Evolutionary conservation across 805 yeast species (phyloP), one percentile per base, ranked within the genome.

Genomic region (Lipomyces sp.): DNA sequence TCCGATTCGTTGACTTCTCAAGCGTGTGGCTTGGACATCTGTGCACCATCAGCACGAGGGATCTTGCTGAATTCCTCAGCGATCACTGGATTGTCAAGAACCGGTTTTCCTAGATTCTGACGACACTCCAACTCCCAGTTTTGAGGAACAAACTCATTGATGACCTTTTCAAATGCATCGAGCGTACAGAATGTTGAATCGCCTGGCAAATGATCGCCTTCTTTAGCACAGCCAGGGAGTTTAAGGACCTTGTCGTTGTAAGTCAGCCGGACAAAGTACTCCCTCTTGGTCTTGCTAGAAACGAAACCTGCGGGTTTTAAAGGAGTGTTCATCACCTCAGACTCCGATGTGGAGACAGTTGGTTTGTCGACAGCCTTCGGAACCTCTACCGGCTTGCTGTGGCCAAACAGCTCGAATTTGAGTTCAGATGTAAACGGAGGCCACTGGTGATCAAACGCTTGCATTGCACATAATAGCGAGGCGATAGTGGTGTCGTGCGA

Each of bases 381-480:
- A n/a, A 29, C 11, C 10, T n/a, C 32, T 30, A 37, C 57, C 57
- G 48, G n/a, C 24, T 53, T 30, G 29, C 48, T 34, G 50, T 55
- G 57, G 56, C 64, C 64, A 55, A 70, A 70, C 8, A 70, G 59
- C 48, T 70, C 72, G 34, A 70, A 57, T 10, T 59, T 63, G n/a
- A 70, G 59, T n/a, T 65, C 69, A n/a, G 72, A 58, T 11, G 72
- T 70, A 57, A 65, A 70, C 11, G 72, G 72, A 8, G 72, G 72
- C 72, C 72, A 70, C 34, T 33, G 53, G 8, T 51, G n/a, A 55
- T 70, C 72, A 34, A 63, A 70, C 18, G 66, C 69, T 33, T 65
- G 63, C 4, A 69, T 34, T 3, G 72, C 66, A 35, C 68, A 67
- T 6, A 70, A 60, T 35, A 70, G 59, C 18, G 72, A 67, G n/a